Evolutionary conservation across 331 rosid species (phyloP), one percentile per base, ranked within the genome.

Genomic region (Pyrus hybrid): DNA sequence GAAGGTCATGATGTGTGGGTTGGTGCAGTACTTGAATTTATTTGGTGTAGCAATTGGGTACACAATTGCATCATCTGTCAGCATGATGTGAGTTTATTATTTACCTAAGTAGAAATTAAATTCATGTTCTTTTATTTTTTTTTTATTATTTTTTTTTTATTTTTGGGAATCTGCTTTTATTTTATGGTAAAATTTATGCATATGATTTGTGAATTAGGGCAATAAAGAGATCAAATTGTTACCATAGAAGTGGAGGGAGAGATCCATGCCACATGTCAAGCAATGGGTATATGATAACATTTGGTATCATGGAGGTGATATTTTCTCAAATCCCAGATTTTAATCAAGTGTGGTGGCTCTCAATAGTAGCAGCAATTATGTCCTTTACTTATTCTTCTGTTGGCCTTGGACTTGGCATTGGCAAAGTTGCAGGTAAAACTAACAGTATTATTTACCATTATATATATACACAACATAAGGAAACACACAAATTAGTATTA

Each of bases 211-310:
- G 45, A 6, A 22, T 51, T n/a, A 88, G 96, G 96, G 96, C 93
- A 13, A 84, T 91, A 73, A 91, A 88, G 81, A 85, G 96, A 87
- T 88, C 96, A 8, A 88, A 91, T 67, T 91, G 96, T 62, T 91
- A 82, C 47, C 96, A 91, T 25, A 70, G 80, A 60, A 91, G 91
- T 84, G 88, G 82, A 70, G 97, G 97, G 71, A 69, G 78, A 61
- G 88, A 91, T 84, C 93, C 96, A 28, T 91, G 93, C 33, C 93
- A 87, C 57, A 82, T 91, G 92, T 87, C 93, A 58, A 89, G 97
- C 79, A 91, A 86, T 53, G 88, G 88, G n/a, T 89, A 87, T 62
- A 91, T 89, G 97, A 87, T 91, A 81, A 61, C 96, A 71, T 91
- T 91, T 73, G 96, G 91, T 47, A 72, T 86, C 76, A 83, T 81